These are phyloP conservation scores for Gossypium thurberi DNA, from an alignment of 345 rosid genomes.

Conservation along the genomic window DNA sequence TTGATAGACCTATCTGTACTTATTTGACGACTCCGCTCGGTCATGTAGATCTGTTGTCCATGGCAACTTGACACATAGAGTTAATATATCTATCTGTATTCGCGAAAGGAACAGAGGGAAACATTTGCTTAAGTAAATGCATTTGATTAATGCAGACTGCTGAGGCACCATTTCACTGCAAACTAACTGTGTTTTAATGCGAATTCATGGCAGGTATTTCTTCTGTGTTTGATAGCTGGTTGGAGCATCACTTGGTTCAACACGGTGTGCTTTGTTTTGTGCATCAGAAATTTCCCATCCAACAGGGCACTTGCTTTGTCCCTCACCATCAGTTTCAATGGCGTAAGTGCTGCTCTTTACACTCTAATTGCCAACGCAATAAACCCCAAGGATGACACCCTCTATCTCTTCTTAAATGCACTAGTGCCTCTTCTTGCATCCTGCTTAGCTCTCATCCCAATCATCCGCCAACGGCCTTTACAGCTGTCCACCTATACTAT, in stretches of 20 bases:
- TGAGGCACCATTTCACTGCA: neutral
- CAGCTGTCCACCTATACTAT: slow-evolving; percentile 25
- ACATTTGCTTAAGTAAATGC: neutral
- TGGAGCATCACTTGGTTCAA: slow-evolving; percentile 90
- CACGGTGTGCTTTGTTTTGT: slow-evolving; percentile 70
- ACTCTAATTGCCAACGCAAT: slow-evolving; percentile 61
- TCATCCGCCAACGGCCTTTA: slow-evolving; percentile 42
- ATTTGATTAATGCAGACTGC: neutral
- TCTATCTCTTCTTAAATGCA: slow-evolving; percentile 60
- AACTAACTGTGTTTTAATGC: neutral
- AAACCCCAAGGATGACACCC: slow-evolving; percentile 26
- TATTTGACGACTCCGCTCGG: neutral
- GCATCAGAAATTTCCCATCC: slow-evolving; percentile 60
- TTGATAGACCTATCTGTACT: neutral
- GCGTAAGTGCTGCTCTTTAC: slow-evolving; percentile 71
- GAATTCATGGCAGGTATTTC: slow-evolving; percentile 46
- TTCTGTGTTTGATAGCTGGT: slow-evolving; percentile 67
- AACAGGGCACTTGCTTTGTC: slow-evolving; percentile 64
- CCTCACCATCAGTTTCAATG: slow-evolving; percentile 66
- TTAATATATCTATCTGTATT: neutral
- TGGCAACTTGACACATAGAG: neutral
- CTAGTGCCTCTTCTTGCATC: slow-evolving; percentile 48
- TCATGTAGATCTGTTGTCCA: neutral
- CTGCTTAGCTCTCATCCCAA: slow-evolving; percentile 39
- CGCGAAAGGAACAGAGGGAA: neutral